Percentiles rank a stretch among this genome's conserved stretches.
Conservation (phyloP, 2,329 filamentous ascomycete genomes). For the Pseudogymnoascus sp. region DNA sequence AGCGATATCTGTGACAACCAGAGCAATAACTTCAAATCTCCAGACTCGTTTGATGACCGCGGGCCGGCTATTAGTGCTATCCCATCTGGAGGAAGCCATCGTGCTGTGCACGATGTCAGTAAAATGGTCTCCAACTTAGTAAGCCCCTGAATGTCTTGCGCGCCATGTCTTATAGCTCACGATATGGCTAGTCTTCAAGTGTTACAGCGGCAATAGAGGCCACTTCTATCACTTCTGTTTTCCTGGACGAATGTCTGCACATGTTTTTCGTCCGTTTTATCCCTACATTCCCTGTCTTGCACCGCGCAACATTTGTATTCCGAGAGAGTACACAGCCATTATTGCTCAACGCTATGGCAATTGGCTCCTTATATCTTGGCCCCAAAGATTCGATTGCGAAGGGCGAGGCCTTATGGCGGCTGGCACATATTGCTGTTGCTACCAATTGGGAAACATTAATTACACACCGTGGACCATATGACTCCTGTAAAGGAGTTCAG, state of each 20-base stretch:
- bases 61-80: slow-evolving; percentile 30
- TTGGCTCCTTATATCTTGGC: slow-evolving; percentile 37
- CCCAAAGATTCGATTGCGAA: slow-evolving; percentile 35
- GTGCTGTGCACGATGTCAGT: slow-evolving; percentile 37
- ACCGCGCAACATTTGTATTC: slow-evolving; percentile 36
- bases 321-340: slow-evolving; percentile 35
- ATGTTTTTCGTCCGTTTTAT: slow-evolving; percentile 40
- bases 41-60: slow-evolving; percentile 30
- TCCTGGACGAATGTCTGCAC: slow-evolving; percentile 37
- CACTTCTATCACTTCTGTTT: slow-evolving; percentile 36
- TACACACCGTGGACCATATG: slow-evolving; percentile 33
- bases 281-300: slow-evolving; percentile 37
- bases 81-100: slow-evolving; percentile 33
- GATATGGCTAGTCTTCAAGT: slow-evolving; percentile 29
- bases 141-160: slow-evolving; percentile 15
- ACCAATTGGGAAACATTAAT: slow-evolving; percentile 39
- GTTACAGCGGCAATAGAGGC: slow-evolving; percentile 36
- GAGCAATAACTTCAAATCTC: slow-evolving; percentile 21
- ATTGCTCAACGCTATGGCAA: slow-evolving; percentile 36
- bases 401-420: slow-evolving; percentile 35
- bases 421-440: slow-evolving; percentile 36
- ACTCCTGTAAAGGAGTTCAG: slow-evolving; percentile 36
- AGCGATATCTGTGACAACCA: slow-evolving; percentile 1
- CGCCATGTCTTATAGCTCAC: neutral
- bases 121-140: slow-evolving; percentile 36